These are phyloP conservation scores for Talaromyces amestolkiae DNA, from an alignment of 2,329 filamentous ascomycete genomes.

Conservation along the genomic window DNA sequence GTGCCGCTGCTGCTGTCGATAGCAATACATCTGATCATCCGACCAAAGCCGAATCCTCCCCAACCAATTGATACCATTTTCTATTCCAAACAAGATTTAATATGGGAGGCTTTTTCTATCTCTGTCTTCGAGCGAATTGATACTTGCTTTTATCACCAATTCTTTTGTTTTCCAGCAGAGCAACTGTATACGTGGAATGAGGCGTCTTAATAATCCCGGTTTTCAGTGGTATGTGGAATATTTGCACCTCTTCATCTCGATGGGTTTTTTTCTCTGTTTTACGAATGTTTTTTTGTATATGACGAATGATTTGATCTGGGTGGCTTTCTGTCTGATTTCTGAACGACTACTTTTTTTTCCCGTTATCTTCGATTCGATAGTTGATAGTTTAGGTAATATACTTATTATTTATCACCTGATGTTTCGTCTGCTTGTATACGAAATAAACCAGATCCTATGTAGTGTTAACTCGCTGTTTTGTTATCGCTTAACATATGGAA, in stretches of 20 bases:
- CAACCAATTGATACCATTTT: not conserved
- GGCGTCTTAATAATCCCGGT: not conserved
- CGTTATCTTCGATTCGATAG: not conserved
- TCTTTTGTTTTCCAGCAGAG: not conserved
- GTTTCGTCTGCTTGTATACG: too few species aligned
- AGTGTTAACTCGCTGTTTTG: too few species aligned
- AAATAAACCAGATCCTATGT: too few species aligned
- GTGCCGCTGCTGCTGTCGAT: not conserved
- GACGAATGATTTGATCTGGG: conserved; percentile 1
- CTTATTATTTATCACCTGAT: not conserved
- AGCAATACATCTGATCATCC: not conserved
- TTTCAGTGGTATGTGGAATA: not conserved
- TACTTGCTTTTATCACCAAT: not conserved
- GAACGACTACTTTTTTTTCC: not conserved
- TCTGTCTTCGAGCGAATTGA: not conserved
- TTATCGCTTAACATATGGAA: too few species aligned
- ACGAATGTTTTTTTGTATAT: conserved; percentile 1
- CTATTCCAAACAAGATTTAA: not conserved
- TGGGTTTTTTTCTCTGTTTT: not conserved
- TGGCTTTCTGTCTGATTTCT: conserved; percentile 6
- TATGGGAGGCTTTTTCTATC: not conserved
- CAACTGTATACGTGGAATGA: conserved; percentile 2
- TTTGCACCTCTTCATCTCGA: not conserved
- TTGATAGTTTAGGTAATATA: conserved; percentile 4
- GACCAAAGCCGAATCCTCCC: not conserved